Conservation (phyloP, 1,284 basidiomycete genomes). For the Ustilago cynodontis region DNA sequence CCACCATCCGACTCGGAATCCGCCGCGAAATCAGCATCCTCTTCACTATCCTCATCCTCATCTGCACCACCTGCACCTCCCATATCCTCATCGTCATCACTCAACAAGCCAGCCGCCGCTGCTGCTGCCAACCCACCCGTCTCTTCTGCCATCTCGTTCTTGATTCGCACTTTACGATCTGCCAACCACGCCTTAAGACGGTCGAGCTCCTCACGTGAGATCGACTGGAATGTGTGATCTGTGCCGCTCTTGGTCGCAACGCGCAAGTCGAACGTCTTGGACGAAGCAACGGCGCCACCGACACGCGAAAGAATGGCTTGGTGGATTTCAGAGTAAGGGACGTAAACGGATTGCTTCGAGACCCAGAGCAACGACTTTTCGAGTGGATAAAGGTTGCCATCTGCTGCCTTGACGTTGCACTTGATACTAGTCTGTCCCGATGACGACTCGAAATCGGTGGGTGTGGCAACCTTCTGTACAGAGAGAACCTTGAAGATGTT, state of each 20-base stretch:
- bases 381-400: slow-evolving; percentile 96
- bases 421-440: slow-evolving; percentile 78
- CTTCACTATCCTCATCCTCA: slow-evolving; percentile 69
- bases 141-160: slow-evolving; percentile 96
- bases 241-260: slow-evolving; percentile 85
- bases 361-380: slow-evolving; percentile 99
- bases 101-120: slow-evolving; percentile 76
- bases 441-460: slow-evolving; percentile 70
- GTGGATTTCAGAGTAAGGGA: slow-evolving; percentile 91
- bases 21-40: slow-evolving; percentile 89
- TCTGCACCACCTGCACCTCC: slow-evolving; percentile 73
- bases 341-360: slow-evolving; percentile 91
- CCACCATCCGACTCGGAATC: slow-evolving; percentile 61
- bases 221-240: slow-evolving; percentile 79
- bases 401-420: slow-evolving; percentile 95
- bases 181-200: slow-evolving; percentile 85
- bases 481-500: slow-evolving; percentile 92
- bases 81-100: slow-evolving; percentile 79
- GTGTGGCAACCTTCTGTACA: slow-evolving; percentile 87
- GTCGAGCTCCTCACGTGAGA: slow-evolving; percentile 96
- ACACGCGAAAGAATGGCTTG: slow-evolving; percentile 93
- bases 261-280: slow-evolving; percentile 93
- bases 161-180: slow-evolving; percentile 90
- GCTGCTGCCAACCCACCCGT: slow-evolving; percentile 69
- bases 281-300: slow-evolving; percentile 87